Base-by-base conservation (phyloP, 495 filamentous ascomycete genomes). In the Penicillium alfredii region DNA sequence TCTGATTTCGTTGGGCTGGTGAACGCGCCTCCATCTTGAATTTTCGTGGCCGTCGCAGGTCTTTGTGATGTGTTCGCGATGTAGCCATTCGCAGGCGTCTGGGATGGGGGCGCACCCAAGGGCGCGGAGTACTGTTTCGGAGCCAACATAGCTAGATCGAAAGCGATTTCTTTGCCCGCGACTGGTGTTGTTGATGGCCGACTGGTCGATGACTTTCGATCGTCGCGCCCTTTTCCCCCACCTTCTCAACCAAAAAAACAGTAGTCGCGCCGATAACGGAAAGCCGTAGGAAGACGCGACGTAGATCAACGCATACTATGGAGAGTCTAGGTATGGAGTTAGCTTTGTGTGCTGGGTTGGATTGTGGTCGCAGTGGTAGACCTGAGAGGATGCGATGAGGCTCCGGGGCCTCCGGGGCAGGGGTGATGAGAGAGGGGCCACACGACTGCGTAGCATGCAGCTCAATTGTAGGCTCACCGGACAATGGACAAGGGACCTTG, bases 1-100 rank as follows among this genome's bases (percentile, higher is more conserved):
- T 96, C 90, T 11, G 87, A 94, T 55, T 94, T 87, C 14, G 92
- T 95, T 20, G 92, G 90, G 58, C 86, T 93, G 12, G 80, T 69
- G 44, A 86, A 93, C 26, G 76, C 68, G 36, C 50, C 34, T n/a
- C 82, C 80, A 52, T 77, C 77, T 28, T 81, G 68, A 8, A 63
- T 52, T 43, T 73, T 68, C 29, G 71, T 68, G 31, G 76, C 63
- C 19, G 73, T 68, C 13, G 75, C 70, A 2, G 71, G 64, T 43
- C 81, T 72, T 44, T 63, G 53, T 4, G 58, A 38, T 8, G 65
- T 39, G 55, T 55, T 45, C 55, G 72, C 47, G 63, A 73, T 68
- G 70, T 73, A 71, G 53, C 64, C 53, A 56, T 69, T 53, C 57
- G 65, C 61, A 60, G 73, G 47, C 58, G 68, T 60, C 64, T 77